These are phyloP conservation scores for Eucalyptus lansdowneana DNA, from an alignment of 345 rosid genomes.

Conservation along the genomic window DNA sequence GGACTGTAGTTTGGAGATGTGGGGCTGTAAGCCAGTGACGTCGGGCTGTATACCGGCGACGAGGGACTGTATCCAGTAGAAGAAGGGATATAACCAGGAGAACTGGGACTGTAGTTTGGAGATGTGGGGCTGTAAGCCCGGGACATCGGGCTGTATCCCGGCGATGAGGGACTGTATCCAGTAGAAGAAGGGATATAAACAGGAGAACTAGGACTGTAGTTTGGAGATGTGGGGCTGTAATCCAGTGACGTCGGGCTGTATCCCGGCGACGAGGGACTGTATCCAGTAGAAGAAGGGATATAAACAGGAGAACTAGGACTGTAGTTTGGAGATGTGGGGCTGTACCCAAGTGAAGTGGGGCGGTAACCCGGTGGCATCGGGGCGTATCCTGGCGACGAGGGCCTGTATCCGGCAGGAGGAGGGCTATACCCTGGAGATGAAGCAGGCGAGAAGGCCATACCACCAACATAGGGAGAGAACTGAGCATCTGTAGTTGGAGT, in stretches of 20 bases:
- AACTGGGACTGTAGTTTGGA: slow-evolving; percentile 76
- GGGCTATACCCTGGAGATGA: slow-evolving; percentile 82
- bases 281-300: slow-evolving; percentile 76
- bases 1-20: slow-evolving; percentile 78
- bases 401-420: slow-evolving; percentile 59
- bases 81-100: slow-evolving; percentile 78
- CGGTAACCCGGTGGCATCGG: slow-evolving; percentile 64
- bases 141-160: slow-evolving; percentile 51
- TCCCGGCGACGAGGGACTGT: slow-evolving; percentile 72
- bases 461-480: slow-evolving; percentile 86
- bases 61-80: slow-evolving; percentile 79
- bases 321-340: slow-evolving; percentile 72
- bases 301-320: slow-evolving; percentile 85
- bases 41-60: slow-evolving; percentile 60
- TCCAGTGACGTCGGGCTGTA: slow-evolving; percentile 41
- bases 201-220: slow-evolving; percentile 80
- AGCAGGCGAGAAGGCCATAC: slow-evolving; percentile 79
- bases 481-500: slow-evolving; percentile 77
- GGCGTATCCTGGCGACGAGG: slow-evolving; percentile 43
- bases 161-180: slow-evolving; percentile 67
- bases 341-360: slow-evolving; percentile 42
- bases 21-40: slow-evolving; percentile 48
- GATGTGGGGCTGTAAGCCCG: slow-evolving; percentile 65
- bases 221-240: slow-evolving; percentile 77
- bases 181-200: slow-evolving; percentile 81